A percentile compares a stretch with the other conserved stretches of the same genome.
phyloP scores from a whole-genome alignment of 495 filamentous ascomycete genomes.

The Penicillium argentinense region DNA sequence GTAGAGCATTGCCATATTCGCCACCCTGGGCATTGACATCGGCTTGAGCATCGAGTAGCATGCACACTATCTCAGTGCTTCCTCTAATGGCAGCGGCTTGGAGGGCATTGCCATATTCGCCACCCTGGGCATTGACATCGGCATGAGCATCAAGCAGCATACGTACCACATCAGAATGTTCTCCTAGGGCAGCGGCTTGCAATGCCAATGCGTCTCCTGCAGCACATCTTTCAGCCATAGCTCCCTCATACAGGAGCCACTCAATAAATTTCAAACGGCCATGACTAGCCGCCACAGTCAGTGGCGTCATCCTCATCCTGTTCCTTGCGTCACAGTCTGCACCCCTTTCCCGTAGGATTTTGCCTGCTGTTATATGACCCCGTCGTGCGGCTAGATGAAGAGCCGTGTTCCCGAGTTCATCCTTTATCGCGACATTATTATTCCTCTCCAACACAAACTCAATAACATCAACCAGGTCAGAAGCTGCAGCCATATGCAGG shows the following conservation, averaged over 20 bases:
- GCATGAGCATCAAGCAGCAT: constrained; percentile 7
- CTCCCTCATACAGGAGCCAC: background rate
- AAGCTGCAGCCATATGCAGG: no score
- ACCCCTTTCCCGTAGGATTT: background rate
- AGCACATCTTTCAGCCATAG: background rate
- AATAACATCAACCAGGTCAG: no score
- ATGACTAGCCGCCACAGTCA: no score
- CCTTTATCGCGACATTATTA: background rate
- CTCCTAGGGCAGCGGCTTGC: background rate
- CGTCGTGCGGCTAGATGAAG: constrained; percentile 1
- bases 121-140: constrained; percentile 10
- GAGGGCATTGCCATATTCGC: no score
- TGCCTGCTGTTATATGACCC: constrained; percentile 1
- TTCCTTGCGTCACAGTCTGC: background rate
- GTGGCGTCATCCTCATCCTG: background rate
- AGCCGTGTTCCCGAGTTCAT: background rate
- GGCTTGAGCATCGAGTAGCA: no score
- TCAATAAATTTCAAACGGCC: background rate
- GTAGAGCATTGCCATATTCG: no score
- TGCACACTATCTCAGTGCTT: no score
- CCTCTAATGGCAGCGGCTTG: no score
- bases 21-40: no score
- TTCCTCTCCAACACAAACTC: background rate
- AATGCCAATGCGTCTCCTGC: no score
- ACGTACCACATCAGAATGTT: background rate